Evolutionary conservation across 1,139 yeast genomes (phyloP), one percentile per base, ranked within the genome.

Genomic region (Candida tropicalis): DNA sequence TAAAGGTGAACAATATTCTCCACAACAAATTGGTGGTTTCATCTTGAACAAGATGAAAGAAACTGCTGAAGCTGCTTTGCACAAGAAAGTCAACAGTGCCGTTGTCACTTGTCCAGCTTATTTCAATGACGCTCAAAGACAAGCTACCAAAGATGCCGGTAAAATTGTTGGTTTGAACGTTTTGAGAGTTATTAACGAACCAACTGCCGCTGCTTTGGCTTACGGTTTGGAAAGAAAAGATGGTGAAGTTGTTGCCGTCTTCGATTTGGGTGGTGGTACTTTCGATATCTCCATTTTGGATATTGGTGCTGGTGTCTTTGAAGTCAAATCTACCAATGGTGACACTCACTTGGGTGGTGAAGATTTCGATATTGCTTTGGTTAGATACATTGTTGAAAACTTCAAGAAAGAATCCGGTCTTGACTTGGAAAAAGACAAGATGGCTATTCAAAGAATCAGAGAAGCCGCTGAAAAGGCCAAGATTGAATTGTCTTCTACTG

Each of bases 401-500:
- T 95, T 93, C 84, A 90, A 93, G 81, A 82, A 87, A 73, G 96
- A 90, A 68, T 74, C 83, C 48, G 97, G 97, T 63, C 79, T 93
- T 60, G 95, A 91, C 70, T 82, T 93, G 63, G 76, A 78, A 59
- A 80, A 82, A 65, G 99, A 93, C 79, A 87, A 98, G 75, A 91
- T 91, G 97, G 98, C 98, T 60, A 87, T 93, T 62, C 99, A 93
- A 79, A 88, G 99, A 79, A 91, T 95, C 73, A 89, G 99, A 81
- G 99, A 93, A 79, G 99, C 99, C 58, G 96, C 98, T 56, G 99
- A 93, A 80, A 91, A 93, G 86, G 99, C 99, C 64, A 93, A 93
- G 87, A 90, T 90, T 65, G 98, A 91, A 76, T 82, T 91, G 66
- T 91, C 99, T 38, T 89, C 97, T 38, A 88, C 97, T 54, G 84